Evolutionary conservation across 1,139 yeast genomes (phyloP), one percentile per base, ranked within the genome.

Genomic region (Kodamaea plutei): DNA sequence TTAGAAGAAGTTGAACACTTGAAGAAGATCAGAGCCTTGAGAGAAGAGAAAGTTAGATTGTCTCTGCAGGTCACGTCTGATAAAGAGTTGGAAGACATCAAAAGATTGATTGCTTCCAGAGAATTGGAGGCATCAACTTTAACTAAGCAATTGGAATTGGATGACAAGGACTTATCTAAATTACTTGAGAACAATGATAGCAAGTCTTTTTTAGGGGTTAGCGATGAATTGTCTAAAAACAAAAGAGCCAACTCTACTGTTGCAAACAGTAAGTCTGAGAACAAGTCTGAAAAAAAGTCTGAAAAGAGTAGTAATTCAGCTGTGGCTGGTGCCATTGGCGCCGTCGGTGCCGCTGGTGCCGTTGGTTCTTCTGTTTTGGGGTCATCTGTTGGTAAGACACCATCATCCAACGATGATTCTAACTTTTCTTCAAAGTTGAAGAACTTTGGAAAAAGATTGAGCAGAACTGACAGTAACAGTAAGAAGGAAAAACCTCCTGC

Each of bases 1-100:
- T 37, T 54, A 33, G 67, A 60, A 36, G 69, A 63, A 43, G 65
- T 62, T 36, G 64, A 52, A 25, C 60, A 61, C 41, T 57, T 62
- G 53, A 59, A 58, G 43, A 60, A 61, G 35, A 61, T 63, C 36
- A 52, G 58, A 37, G 53, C 55, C 30, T 58, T 63, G 41, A 58
- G 66, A 44, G 68, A 59, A 47, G 67, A 63, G 37, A 62, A 58
- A 41, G 56, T 56, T 4, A 52, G 56, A 37, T 55, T 61, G 37
- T 47, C 62, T n/a, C 45, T 40, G 24, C 54, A 56, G 35, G 54
- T 55, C 28, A 42, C 44, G 18, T 46, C 48, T 21, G 53, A 52
- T 28, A 35, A 43, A 27, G 53, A 55, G 24, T 32, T 59, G 27
- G 59, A 52, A 23, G 60, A 56, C 27, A 48, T 62, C 33, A 61